Evolutionary conservation across 2,329 filamentous ascomycete species (phyloP).

Genomic region (Endocalyx cinctus): DNA sequence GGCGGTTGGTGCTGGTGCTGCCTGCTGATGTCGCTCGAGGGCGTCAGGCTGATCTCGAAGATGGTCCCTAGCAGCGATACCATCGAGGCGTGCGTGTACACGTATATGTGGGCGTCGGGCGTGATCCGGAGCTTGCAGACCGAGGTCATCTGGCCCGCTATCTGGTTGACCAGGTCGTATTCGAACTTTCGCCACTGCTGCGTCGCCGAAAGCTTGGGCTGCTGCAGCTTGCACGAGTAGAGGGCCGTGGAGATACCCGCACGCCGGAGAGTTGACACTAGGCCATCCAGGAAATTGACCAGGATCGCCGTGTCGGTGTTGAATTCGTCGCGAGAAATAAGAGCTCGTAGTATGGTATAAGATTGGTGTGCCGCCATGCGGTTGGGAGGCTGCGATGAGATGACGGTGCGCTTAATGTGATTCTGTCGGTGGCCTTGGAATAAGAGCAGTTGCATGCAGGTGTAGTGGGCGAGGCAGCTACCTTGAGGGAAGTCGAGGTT

Average conservation of each 20-base stretch:
- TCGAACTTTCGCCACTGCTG: constrained; percentile 36
- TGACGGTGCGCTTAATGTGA: constrained; percentile 61
- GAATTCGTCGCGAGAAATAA: constrained; percentile 46
- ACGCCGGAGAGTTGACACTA: constrained; percentile 39
- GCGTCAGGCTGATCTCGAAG: constrained; percentile 26
- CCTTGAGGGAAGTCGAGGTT: constrained; percentile 35
- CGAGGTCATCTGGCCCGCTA: constrained; percentile 38
- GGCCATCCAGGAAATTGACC: constrained; percentile 36
- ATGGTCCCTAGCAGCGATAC: constrained; percentile 14
- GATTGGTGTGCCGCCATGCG: constrained; percentile 35
- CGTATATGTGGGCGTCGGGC: constrained; percentile 28
- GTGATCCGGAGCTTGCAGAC: constrained; percentile 42
- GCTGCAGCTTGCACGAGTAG: constrained; percentile 33
- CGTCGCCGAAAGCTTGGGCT: constrained; percentile 16
- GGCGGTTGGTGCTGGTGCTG: neutral
- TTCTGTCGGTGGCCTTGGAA: constrained; percentile 75
- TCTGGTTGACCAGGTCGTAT: constrained; percentile 35
- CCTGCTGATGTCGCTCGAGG: constrained; percentile 10
- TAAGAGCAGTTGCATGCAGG: constrained; percentile 71
- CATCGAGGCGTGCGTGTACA: constrained; percentile 9
- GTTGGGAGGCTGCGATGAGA: constrained; percentile 34
- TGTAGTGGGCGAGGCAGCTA: constrained; percentile 61
- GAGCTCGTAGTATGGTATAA: constrained; percentile 46
- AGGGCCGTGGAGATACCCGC: constrained; percentile 40
- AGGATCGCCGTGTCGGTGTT: constrained; percentile 35